Conservation (phyloP, 208 protist genomes). For the Trypanosoma vivax region DNA sequence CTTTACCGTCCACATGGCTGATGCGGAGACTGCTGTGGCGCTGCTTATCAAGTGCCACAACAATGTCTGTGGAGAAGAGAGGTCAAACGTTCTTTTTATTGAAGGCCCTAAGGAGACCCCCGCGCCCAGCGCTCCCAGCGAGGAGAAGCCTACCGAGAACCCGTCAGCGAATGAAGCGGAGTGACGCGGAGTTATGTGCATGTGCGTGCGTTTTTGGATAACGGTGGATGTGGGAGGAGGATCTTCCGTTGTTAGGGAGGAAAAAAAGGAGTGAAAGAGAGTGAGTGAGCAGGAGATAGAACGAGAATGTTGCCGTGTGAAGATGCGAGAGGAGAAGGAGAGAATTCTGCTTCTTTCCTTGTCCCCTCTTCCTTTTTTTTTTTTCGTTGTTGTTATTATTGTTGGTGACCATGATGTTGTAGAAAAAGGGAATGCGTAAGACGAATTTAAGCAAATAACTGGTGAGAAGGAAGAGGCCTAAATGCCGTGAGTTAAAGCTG, state of each 20-base stretch:
- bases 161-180: too few species aligned
- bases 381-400: slow-evolving; percentile 1
- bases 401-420: too few species aligned
- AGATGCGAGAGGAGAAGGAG: neutral
- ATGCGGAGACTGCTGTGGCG: slow-evolving; percentile 66
- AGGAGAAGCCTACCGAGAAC: neutral
- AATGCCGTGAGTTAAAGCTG: too few species aligned
- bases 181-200: too few species aligned
- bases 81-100: slow-evolving; percentile 86
- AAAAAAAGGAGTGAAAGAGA: neutral
- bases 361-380: slow-evolving; percentile 1
- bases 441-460: too few species aligned
- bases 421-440: too few species aligned
- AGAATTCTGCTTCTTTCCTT: slow-evolving; percentile 1
- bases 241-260: too few species aligned
- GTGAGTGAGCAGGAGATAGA: neutral
- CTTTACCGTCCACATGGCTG: slow-evolving; percentile 62
- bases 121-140: neutral
- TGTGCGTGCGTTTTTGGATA: too few species aligned
- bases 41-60: slow-evolving; percentile 79
- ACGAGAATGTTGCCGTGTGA: neutral
- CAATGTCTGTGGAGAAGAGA: slow-evolving; percentile 79
- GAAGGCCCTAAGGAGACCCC: slow-evolving; percentile 40
- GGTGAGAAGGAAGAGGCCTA: too few species aligned
- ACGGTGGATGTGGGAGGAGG: too few species aligned